Conservation (phyloP, 2,329 filamentous ascomycete species). For the Diaporthe vexans region DNA sequence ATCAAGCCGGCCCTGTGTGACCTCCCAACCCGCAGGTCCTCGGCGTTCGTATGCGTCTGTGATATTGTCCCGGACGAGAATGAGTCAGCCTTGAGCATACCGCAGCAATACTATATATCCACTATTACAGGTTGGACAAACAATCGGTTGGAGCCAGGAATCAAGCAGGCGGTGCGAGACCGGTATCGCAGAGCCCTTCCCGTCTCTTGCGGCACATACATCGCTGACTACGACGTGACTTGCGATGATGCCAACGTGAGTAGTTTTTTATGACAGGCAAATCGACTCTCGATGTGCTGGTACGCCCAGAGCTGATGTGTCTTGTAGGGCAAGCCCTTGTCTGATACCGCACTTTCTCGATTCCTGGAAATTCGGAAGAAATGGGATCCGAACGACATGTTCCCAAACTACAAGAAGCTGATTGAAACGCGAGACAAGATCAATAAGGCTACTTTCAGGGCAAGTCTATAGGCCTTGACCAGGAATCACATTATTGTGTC, state of each 20-base stretch:
- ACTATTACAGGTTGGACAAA: neutral
- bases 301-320: neutral
- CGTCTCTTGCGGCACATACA: neutral
- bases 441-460: neutral
- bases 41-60: neutral
- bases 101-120: neutral
- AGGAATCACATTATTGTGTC: too few species aligned
- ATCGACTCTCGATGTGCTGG: neutral
- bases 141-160: neutral
- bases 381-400: neutral
- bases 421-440: neutral
- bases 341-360: neutral
- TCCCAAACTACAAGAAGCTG: neutral
- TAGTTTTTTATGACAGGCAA: too few species aligned
- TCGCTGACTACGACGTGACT: neutral
- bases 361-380: neutral
- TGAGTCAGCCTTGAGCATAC: neutral
- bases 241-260: neutral
- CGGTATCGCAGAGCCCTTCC: neutral
- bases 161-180: neutral
- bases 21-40: neutral
- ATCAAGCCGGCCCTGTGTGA: neutral
- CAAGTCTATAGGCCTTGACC: neutral
- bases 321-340: neutral
- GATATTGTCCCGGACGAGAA: neutral